Evolutionary conservation across 371 early-diverging fungal species (phyloP), one percentile per base, ranked within the genome.

Genomic region (Syncephalastrum sp.): DNA sequence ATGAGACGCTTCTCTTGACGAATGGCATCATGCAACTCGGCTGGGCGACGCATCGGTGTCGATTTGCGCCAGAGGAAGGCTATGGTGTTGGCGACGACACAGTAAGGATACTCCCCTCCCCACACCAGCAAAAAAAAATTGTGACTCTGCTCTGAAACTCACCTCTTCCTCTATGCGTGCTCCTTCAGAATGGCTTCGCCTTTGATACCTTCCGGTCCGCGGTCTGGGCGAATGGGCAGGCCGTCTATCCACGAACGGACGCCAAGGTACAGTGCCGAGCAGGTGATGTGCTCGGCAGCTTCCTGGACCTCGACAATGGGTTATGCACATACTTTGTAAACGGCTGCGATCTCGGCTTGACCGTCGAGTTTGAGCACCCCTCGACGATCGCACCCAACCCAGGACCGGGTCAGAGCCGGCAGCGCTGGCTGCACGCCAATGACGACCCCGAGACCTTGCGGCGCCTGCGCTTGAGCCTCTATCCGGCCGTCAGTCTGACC

Each of bases 1-100:
- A 84, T 54, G 86, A 86, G 58, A 77, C 79, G 1, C 53, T 80
- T 5, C 56, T 84, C 6, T 49, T 83, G 14, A 83, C 77, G 3
- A 72, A 72, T 21, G 86, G 86, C 1, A 82, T 86, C 50, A 84
- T 86, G 82, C 86, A 84, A 53, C 72, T 86, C 16, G 86, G 86
- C 6, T 86, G 84, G 83, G 86, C 86, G 3, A 82, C 86, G 1
- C 68, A 67, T 25, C 75, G 76, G 27, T 82, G 84, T 44, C 76
- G 75, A 6, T 86, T 86, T 56, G 74, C 78, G 21, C 86, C 86
- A 1, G 86, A 86, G 44, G 84, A 86, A 52, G 86, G 86, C 15
- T 75, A 79, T 48, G 86, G 84, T 24, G 71, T 84, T 10, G 85
- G 85, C 2, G 85, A 84, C 61, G 85, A 84, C 45, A 57, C 75